These are phyloP conservation scores for Circinella minor DNA, from an alignment of 371 early-diverging fungal species.

Conservation along the genomic window DNA sequence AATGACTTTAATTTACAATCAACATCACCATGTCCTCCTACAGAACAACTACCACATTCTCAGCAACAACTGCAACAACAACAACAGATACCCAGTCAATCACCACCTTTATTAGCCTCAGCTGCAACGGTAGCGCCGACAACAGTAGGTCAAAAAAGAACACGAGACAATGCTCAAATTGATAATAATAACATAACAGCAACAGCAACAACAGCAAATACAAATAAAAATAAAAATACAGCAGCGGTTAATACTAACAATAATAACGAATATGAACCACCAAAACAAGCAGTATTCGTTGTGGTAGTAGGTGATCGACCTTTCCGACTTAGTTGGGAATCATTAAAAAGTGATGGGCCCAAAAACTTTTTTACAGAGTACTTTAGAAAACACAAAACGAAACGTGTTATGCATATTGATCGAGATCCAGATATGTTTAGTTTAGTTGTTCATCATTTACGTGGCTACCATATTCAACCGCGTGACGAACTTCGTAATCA, in stretches of 20 bases:
- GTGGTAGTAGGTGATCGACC: conserved; percentile 48
- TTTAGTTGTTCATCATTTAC: conserved; percentile 60
- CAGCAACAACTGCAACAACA: no score
- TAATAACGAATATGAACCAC: conserved; percentile 17
- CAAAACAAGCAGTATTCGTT: conserved; percentile 41
- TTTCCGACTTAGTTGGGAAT: conserved; percentile 52
- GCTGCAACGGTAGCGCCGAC: conserved; percentile 1
- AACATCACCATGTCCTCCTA: no score
- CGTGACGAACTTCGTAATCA: conserved; percentile 53
- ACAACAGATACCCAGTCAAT: neutral
- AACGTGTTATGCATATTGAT: conserved; percentile 58
- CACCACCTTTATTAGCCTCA: neutral
- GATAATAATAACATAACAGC: neutral
- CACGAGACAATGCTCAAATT: neutral
- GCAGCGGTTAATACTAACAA: no score
- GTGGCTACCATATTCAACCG: conserved; percentile 63
- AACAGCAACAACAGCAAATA: neutral
- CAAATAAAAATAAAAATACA: no score
- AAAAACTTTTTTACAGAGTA: conserved; percentile 47
- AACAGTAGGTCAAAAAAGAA: conserved; percentile 13
- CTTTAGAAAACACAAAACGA: conserved; percentile 35
- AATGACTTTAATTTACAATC: no score
- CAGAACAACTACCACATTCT: no score
- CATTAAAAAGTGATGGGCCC: conserved; percentile 56
- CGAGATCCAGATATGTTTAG: conserved; percentile 62